These are phyloP conservation scores for Forsythia viridissima DNA, from an alignment of 257 asterid genomes.

Conservation along the genomic window DNA sequence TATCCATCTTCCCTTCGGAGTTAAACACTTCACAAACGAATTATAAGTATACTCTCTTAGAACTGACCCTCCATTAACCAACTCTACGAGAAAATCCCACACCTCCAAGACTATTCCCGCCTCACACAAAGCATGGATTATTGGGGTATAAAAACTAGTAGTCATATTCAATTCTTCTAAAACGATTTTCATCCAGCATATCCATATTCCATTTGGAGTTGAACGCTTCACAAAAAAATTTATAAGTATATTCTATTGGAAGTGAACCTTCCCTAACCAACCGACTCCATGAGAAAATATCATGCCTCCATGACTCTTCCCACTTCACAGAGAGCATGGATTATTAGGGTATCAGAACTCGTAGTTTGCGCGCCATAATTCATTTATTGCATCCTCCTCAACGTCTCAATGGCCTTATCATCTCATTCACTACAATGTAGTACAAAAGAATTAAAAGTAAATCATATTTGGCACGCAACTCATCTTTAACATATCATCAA, in stretches of 20 bases:
- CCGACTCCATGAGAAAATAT: conserved; percentile 64
- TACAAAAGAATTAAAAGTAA: conserved; percentile 80
- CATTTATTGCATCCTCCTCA: conserved; percentile 70
- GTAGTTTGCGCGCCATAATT: conserved; percentile 63
- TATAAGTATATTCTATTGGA: conserved; percentile 81
- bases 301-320: conserved; percentile 72
- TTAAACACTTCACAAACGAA: too few relatives aligned
- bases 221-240: conserved; percentile 50
- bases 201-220: conserved; percentile 44
- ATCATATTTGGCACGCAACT: conserved; percentile 74
- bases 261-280: conserved; percentile 63
- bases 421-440: conserved; percentile 77
- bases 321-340: conserved; percentile 76
- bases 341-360: conserved; percentile 75
- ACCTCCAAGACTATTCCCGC: too few relatives aligned
- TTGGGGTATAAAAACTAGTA: too few relatives aligned
- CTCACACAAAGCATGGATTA: too few relatives aligned
- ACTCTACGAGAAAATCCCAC: too few relatives aligned
- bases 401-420: conserved; percentile 79
- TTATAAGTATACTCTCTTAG: too few relatives aligned
- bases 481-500: conserved; percentile 68
- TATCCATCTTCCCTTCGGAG: too few relatives aligned
- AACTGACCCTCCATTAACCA: too few relatives aligned
- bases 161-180: conserved; percentile 43
- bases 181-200: conserved; percentile 41